Evolutionary conservation across 805 yeast genomes (phyloP), one percentile per base, ranked within the genome.

Genomic region (Saccharomyces cerevisiae): DNA sequence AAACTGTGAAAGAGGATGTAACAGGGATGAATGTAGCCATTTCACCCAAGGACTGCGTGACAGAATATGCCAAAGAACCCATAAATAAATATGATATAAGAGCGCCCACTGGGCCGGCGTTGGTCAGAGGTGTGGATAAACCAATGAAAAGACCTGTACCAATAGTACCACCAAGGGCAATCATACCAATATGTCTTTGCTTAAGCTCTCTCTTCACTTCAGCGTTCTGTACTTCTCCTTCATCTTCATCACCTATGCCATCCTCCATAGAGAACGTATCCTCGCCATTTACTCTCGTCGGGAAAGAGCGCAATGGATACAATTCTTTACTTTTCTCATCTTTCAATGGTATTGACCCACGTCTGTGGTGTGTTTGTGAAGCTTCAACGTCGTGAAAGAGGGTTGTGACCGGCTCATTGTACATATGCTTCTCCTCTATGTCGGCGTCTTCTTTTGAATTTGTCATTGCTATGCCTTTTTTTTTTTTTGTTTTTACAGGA

Each of bases 11-110:
- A 0, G 89, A 83, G 0, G 82, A 76, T 4, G 84, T 73, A 46
- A 83, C 79, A 8, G 91, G 91, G 17, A 85, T 82, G 59, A 78
- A 83, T 9, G 90, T 85, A 51, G 90, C 89, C 91, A 86, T 84
- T 69, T 86, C 92, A 63, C 90, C 91, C 54, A 86, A 72, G 3
- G 85, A 78, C 65, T 85, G 90, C 22, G 87, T 81, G 51, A 85
- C 87, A 13, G 80, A 77, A 62, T 75, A 83, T 0, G 83, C 88
- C 48, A 86, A 64, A 1, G 85, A 67, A 41, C 85, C 88, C 77
- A 85, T 83, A 67, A 83, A 83, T 17, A 81, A 50, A 61, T 81
- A 86, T 1, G 88, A 78, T 49, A 86, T 81, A 28, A 86, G 69
- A 4, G 87, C 73, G 51, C 81, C 80, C 10, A 81, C 90, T 1